Conservation (phyloP, 2,329 filamentous ascomycete species). For the Mycogone perniciosa region DNA sequence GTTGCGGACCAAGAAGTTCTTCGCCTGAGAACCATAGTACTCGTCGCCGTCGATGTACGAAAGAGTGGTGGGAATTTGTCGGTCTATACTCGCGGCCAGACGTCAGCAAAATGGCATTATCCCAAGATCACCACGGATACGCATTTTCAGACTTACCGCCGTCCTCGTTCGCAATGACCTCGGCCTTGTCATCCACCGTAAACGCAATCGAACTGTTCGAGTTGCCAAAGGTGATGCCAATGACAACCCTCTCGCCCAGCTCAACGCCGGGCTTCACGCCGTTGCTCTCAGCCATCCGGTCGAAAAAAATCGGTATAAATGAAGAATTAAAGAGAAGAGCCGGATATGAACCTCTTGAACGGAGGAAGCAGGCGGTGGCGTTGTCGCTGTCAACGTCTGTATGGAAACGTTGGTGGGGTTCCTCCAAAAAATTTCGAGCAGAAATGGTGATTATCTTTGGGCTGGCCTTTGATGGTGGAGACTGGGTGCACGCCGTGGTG, state of each 20-base stretch:
- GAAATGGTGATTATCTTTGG: neutral
- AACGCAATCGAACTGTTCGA: constrained; percentile 96
- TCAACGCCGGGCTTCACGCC: constrained; percentile 38
- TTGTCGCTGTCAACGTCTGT: neutral
- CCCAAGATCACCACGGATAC: constrained; percentile 6
- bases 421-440: constrained; percentile 9
- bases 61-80: constrained; percentile 89
- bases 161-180: constrained; percentile 98
- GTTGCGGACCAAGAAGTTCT: constrained; percentile 88
- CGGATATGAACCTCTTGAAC: neutral
- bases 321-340: constrained; percentile 1
- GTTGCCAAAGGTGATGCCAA: constrained; percentile 97
- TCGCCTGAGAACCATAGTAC: constrained; percentile 93
- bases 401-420: constrained; percentile 5
- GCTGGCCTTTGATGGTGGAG: neutral
- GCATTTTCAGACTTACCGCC: constrained; percentile 57
- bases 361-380: neutral
- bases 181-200: constrained; percentile 87
- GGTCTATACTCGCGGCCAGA: constrained; percentile 51
- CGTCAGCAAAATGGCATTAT: constrained; percentile 5
- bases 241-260: constrained; percentile 61
- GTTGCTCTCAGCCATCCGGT: constrained; percentile 43
- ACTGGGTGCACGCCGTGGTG: constrained; percentile 1
- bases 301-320: neutral
- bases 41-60: constrained; percentile 96